These are phyloP conservation scores for Cordyceps cateniannulata DNA, from an alignment of 2,329 filamentous ascomycete species.

Conservation along the genomic window DNA sequence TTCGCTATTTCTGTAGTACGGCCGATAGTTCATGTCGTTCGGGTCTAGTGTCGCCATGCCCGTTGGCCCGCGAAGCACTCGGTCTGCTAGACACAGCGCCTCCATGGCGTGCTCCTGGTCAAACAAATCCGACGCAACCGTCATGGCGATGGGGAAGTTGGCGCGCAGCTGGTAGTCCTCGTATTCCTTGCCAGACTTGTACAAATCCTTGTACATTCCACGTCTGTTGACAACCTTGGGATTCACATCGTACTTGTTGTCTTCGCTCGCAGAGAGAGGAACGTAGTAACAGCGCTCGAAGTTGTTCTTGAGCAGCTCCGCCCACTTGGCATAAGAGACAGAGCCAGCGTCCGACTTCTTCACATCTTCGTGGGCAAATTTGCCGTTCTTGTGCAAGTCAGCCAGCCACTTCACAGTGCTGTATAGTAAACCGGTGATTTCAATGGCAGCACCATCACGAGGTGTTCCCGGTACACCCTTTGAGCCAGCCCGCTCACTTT, in stretches of 20 bases:
- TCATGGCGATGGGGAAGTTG: slow-evolving; percentile 95
- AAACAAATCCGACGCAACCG: slow-evolving; percentile 85
- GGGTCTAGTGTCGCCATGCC: slow-evolving; percentile 97
- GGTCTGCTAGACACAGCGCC: slow-evolving; percentile 75
- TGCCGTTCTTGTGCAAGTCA: slow-evolving; percentile 57
- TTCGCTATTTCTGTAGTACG: slow-evolving; percentile 91
- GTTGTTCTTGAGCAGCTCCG: slow-evolving; percentile 68
- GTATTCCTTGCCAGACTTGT: slow-evolving; percentile 88
- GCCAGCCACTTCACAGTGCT: slow-evolving; percentile 80
- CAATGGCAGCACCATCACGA: slow-evolving; percentile 87
- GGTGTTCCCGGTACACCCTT: slow-evolving; percentile 96
- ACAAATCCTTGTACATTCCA: slow-evolving; percentile 97
- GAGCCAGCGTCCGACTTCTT: slow-evolving; percentile 51
- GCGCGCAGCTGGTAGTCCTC: slow-evolving; percentile 94
- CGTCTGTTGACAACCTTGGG: slow-evolving; percentile 74
- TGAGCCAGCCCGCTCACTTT: slow-evolving; percentile 81
- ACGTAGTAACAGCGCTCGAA: slow-evolving; percentile 94
- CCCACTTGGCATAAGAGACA: slow-evolving; percentile 75
- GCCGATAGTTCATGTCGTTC: slow-evolving; percentile 83
- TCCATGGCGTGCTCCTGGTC: slow-evolving; percentile 68
- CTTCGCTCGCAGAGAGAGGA: slow-evolving; percentile 62
- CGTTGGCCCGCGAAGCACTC: slow-evolving; percentile 72
- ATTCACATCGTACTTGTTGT: slow-evolving; percentile 75
- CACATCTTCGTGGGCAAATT: slow-evolving; percentile 69
- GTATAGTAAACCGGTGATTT: slow-evolving; percentile 91